Evolutionary conservation across 2,329 filamentous ascomycete species (phyloP).

Genomic region (Pestalotiopsis sp.): DNA sequence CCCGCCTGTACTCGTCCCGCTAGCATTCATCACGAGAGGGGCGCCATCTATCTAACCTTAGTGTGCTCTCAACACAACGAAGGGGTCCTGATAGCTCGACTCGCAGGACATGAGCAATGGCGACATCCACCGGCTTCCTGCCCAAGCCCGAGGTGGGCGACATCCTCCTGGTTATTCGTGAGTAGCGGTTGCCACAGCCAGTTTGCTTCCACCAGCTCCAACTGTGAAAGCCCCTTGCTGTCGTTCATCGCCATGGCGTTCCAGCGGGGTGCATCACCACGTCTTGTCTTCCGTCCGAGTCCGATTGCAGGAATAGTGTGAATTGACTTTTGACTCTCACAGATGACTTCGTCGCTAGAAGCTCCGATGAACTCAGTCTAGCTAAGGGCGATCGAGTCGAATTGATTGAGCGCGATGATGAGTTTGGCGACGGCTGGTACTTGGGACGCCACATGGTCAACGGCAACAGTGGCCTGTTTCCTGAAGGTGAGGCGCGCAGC

Average conservation of each 20-base stretch:
- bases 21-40: background rate
- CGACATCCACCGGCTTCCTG: slow-evolving; percentile 41
- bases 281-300: background rate
- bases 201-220: background rate
- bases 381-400: slow-evolving; percentile 83
- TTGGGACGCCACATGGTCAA: slow-evolving; percentile 74
- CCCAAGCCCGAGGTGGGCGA: slow-evolving; percentile 65
- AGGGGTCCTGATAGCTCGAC: background rate
- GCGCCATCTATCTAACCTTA: background rate
- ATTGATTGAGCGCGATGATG: slow-evolving; percentile 82
- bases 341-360: slow-evolving; percentile 93
- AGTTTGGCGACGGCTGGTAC: slow-evolving; percentile 89
- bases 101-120: slow-evolving; percentile 37
- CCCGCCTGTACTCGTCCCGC: background rate
- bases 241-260: background rate
- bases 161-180: slow-evolving; percentile 72
- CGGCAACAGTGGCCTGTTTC: slow-evolving; percentile 77
- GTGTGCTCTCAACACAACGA: background rate
- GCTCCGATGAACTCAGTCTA: slow-evolving; percentile 89
- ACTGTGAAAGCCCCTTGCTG: background rate
- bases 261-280: background rate
- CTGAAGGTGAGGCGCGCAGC: slow-evolving; percentile 63
- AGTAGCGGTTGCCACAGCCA: slow-evolving; percentile 39
- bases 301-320: background rate
- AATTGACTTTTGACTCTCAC: slow-evolving; percentile 16